Evolutionary conservation across 2,329 filamentous ascomycete species (phyloP), one percentile per base, ranked within the genome.

Genomic region (Cordyceps militaris): DNA sequence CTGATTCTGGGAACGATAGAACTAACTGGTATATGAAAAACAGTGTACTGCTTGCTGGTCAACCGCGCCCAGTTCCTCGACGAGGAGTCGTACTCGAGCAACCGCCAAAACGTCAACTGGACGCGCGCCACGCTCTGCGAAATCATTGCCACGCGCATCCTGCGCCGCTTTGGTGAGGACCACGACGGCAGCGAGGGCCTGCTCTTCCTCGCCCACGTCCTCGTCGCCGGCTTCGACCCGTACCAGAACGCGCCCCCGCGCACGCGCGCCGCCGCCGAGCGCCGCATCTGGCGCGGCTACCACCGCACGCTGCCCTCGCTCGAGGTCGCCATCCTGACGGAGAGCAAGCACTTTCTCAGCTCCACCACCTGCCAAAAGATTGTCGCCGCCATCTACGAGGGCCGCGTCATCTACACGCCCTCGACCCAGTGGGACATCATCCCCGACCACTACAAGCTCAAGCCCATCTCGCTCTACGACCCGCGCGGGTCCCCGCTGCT

Each of bases 361-460:
- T 86, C 87, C 42, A 87, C 88, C 0, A 87, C 89, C 3, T 92
- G 87, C 61, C 88, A 92, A 68, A 88, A 87, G 71, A 87, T 95
- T 21, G 86, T 94, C 30, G 83, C 89, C 63, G 89, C 89, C 50
- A 91, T 95, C 47, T 94, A 93, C 66, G 84, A 86, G 42, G 90
- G 90, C 5, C 80, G 87, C 34, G 82, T 95, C 60, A 85, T 91
- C 36, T 94, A 94, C 67, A 93, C 89, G 1, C 90, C 90, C 0
- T 89, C 86, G 0, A 85, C 85, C 0, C 91, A 90, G 68, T 83
- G 93, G 69, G 88, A 94, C 69, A 87, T 95, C 59, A 84, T 95
- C 49, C 89, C 90, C 1, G 90, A 94, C 68, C 85, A 88, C 64
- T 95, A 94, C 76, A 94, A 94, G 73, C 82, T 87, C 66, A 88